Percentiles rank a stretch among this genome's conserved stretches.
Evolutionary conservation across 2,329 filamentous ascomycete species (phyloP).

Genomic region (Chalaropsis ovoidea): DNA sequence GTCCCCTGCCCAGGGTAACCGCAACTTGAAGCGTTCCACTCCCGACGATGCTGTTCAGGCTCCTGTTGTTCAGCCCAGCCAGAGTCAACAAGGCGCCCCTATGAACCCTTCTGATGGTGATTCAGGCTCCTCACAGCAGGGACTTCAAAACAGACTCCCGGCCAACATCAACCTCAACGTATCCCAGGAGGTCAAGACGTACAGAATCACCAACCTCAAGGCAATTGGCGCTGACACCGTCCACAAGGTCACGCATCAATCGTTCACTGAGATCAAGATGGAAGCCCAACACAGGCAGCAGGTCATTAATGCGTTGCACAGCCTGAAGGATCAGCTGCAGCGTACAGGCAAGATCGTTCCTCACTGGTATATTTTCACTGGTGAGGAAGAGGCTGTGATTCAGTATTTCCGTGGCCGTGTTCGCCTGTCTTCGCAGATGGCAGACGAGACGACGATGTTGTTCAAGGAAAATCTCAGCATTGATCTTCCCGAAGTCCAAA

Average conservation of each 20-base stretch:
- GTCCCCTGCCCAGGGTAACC: conserved; percentile 35
- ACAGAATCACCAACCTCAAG: not conserved
- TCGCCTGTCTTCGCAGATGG: not conserved
- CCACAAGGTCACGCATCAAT: not conserved
- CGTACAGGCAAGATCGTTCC: not conserved
- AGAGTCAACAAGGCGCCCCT: conserved; percentile 4
- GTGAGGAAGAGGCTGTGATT: not conserved
- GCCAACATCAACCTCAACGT: not conserved
- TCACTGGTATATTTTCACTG: conserved; percentile 9
- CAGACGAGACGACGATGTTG: not conserved
- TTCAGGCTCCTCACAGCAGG: not conserved
- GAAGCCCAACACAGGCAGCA: not conserved
- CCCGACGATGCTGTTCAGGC: conserved; percentile 35
- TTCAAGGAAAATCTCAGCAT: conserved; percentile 12
- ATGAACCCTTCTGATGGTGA: not conserved
- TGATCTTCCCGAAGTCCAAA: conserved; percentile 10
- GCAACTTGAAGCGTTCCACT: conserved; percentile 44
- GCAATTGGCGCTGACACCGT: not conserved
- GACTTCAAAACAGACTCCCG: not conserved
- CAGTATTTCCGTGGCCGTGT: conserved; percentile 1
- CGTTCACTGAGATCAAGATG: not conserved
- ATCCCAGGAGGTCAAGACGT: not conserved
- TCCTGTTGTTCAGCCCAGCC: not conserved
- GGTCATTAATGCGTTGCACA: not conserved
- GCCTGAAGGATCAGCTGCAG: not conserved